Percentiles rank a stretch among this genome's conserved stretches.
Conservation (phyloP, 495 filamentous ascomycete species). For the Penicillium angulare region DNA sequence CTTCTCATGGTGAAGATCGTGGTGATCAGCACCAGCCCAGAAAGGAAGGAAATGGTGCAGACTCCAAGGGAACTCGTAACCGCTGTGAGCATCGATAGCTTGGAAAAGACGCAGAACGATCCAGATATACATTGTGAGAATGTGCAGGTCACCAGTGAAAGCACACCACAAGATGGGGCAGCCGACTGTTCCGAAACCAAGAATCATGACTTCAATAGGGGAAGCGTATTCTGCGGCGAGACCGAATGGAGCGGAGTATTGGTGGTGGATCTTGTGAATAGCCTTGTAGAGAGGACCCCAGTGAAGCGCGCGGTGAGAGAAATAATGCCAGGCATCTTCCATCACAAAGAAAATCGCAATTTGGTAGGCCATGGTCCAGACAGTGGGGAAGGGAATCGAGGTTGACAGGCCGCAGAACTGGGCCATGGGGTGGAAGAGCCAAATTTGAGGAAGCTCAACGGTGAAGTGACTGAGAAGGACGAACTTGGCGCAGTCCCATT, state of each 20-base stretch:
- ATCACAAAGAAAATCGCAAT: conserved; percentile 93
- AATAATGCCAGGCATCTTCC: conserved; percentile 99
- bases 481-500: conserved; percentile 89
- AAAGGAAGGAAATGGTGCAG: conserved; percentile 94
- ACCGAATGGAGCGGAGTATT: conserved; percentile 95
- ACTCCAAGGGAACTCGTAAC: conserved; percentile 97
- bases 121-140: conserved; percentile 97
- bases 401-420: conserved; percentile 87
- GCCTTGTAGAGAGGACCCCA: conserved; percentile 92
- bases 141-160: conserved; percentile 81
- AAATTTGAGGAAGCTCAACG: conserved; percentile 96
- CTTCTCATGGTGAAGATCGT: conserved; percentile 93
- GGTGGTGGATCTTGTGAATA: conserved; percentile 98
- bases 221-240: conserved; percentile 97
- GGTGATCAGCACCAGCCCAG: conserved; percentile 97
- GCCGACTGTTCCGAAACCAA: conserved; percentile 89
- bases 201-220: conserved; percentile 93
- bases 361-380: conserved; percentile 85
- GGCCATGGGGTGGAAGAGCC: conserved; percentile 98
- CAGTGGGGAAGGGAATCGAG: conserved; percentile 81
- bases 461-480: conserved; percentile 94
- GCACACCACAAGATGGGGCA: conserved; percentile 83
- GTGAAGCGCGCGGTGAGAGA: conserved; percentile 90
- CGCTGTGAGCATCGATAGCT: conserved; percentile 95
- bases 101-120: conserved; percentile 92